phyloP scores from a whole-genome alignment of 306 rosid genomes.

The Prunus kanzakura region DNA sequence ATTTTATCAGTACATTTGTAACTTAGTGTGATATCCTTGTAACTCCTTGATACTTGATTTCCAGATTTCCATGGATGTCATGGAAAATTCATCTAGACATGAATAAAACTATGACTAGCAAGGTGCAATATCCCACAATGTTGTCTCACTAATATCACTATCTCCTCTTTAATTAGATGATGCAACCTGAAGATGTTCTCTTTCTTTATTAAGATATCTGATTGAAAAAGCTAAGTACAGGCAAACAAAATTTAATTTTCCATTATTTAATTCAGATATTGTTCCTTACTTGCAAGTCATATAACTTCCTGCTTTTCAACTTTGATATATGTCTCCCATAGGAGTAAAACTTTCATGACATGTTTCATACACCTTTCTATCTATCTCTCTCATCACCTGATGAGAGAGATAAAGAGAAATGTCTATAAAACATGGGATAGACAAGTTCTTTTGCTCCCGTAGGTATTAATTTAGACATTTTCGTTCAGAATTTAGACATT shows the following conservation, averaged over 20 bases:
- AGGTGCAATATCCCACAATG: not conserved
- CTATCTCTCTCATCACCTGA: no score
- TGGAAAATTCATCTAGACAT: constrained; percentile 11
- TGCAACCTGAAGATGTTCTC: not conserved
- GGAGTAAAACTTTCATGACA: no score
- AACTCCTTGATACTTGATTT: constrained; percentile 16
- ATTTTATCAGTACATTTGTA: constrained; percentile 31
- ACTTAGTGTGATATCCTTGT: constrained; percentile 36
- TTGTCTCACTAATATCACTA: not conserved
- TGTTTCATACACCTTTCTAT: no score
- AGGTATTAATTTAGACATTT: not conserved
- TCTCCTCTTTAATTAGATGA: no score
- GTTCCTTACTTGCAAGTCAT: not conserved
- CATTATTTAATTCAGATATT: not conserved
- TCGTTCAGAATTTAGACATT: not conserved
- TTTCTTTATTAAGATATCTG: not conserved
- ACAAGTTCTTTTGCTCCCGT: not conserved
- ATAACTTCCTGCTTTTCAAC: not conserved
- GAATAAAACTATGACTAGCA: constrained; percentile 6
- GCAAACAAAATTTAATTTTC: not conserved
- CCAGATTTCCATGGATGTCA: constrained; percentile 17
- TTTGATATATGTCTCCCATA: not conserved
- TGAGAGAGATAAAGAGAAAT: no score
- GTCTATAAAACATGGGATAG: no score
- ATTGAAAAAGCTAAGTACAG: not conserved